Evolutionary conservation across 2,329 filamentous ascomycete species (phyloP), one percentile per base, ranked within the genome.

Genomic region (Hysterium pulicare): DNA sequence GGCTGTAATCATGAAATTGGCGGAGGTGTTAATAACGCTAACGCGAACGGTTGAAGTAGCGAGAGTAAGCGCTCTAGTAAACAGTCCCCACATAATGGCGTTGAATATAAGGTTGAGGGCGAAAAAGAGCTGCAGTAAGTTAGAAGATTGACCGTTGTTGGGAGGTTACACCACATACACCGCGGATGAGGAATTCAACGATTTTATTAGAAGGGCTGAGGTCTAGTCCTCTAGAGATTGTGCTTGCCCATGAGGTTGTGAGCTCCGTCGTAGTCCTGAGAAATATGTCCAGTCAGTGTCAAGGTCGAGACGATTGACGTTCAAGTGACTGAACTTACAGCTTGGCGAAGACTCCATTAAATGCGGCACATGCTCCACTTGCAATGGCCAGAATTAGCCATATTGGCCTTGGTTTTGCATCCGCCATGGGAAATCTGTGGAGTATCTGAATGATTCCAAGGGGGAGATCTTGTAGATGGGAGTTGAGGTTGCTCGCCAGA

Each of bases 301-400:
- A n/a, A 32, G 33, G 10, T n/a, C n/a, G n/a, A n/a, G n/a, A n/a
- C n/a, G n/a, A n/a, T n/a, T n/a, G n/a, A 41, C 15, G 23, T 30
- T 8, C 35, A 26, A 34, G 17, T 26, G 23, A 10, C 38, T 11
- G 33, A 31, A 74, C 80, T 58, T 70, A 87, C 84, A 93, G 71
- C 68, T 91, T 93, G 1, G 87, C 87, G 71, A 91, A 90, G 4
- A 87, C 83, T 45, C 87, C 87, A 55, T 93, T 93, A 53, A 87
- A 83, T 17, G 87, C 86, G 23, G 87, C 87, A 58, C 86, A 90
- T 40, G 79, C 82, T 48, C 87, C 87, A 58, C 84, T 88, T 37
- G 83, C 80, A 32, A 90, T 64, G 32, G 87, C 85, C 48, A 86
- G 77, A 38, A 83, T 69, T 48, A 91, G 76, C 73, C 73, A 76